A percentile compares a stretch with the other conserved stretches of the same genome.
These are phyloP conservation scores for Hyphochytrium catenoides DNA, from an alignment of 352 stramenopile genomes.

Conservation along the genomic window DNA sequence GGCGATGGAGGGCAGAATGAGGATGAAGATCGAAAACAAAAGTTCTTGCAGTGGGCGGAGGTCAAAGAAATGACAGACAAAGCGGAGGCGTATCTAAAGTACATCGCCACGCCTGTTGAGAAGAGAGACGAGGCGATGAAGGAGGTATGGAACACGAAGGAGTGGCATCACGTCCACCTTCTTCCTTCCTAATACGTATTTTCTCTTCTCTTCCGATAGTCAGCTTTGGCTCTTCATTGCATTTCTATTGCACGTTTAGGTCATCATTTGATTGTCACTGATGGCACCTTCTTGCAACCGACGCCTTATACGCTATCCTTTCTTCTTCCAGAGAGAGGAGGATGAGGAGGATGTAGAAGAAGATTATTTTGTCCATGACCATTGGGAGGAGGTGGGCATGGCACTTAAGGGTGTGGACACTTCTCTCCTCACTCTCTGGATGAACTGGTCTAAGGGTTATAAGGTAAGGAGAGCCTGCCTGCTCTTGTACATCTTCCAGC, in stretches of 20 bases:
- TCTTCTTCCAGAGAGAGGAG: too few relatives aligned
- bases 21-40: constrained; percentile 26
- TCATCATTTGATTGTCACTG: too few relatives aligned
- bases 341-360: constrained; percentile 10
- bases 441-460: constrained; percentile 44
- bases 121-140: too few relatives aligned
- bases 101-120: constrained; percentile 25
- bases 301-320: too few relatives aligned
- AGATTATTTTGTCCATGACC: neutral
- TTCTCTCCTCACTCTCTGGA: constrained; percentile 43
- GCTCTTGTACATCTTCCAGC: constrained; percentile 59
- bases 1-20: constrained; percentile 17
- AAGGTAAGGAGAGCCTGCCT: constrained; percentile 23
- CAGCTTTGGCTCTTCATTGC: too few relatives aligned
- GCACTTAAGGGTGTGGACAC: constrained; percentile 65
- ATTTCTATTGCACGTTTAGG: too few relatives aligned
- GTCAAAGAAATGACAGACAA: constrained; percentile 53
- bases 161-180: too few relatives aligned
- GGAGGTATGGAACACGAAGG: too few relatives aligned
- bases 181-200: too few relatives aligned
- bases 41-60: constrained; percentile 37
- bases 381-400: constrained; percentile 49
- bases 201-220: too few relatives aligned
- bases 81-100: constrained; percentile 31
- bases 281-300: too few relatives aligned